A percentile compares a stretch with the other conserved stretches of the same genome.
These are phyloP conservation scores for Aspergillus sp. DNA, from an alignment of 2,329 filamentous ascomycete genomes.

Conservation along the genomic window DNA sequence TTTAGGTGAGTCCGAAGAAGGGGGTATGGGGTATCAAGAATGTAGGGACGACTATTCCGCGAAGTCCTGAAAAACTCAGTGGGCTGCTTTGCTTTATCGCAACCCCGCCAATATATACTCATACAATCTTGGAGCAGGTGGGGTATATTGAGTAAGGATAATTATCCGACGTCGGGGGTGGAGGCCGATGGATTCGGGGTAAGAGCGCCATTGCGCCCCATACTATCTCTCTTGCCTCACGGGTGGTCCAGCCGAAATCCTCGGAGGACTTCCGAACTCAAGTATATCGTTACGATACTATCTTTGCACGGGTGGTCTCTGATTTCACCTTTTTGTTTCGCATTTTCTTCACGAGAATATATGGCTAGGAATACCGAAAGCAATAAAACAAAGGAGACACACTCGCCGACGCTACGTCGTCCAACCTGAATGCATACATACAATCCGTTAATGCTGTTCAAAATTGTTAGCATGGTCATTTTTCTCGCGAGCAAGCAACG, in stretches of 20 bases:
- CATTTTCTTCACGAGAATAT: background rate
- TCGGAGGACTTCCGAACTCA: background rate
- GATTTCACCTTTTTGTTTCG: background rate
- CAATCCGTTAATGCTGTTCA: slow-evolving; percentile 20
- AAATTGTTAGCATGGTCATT: background rate
- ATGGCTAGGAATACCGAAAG: background rate
- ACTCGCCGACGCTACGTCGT: background rate
- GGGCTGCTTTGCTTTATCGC: background rate
- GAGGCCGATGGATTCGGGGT: slow-evolving; percentile 8
- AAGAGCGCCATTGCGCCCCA: background rate
- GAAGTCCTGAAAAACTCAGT: background rate
- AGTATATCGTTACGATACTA: background rate
- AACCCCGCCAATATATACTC: background rate
- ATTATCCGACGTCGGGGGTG: slow-evolving; percentile 16
- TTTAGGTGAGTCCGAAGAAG: background rate
- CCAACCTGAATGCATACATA: background rate
- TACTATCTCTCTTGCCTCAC: background rate
- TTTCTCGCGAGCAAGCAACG: slow-evolving; percentile 8
- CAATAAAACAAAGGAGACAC: background rate
- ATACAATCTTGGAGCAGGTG: background rate
- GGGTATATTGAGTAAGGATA: slow-evolving; percentile 6
- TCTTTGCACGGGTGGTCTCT: background rate
- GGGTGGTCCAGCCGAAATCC: slow-evolving; percentile 4
- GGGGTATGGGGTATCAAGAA: background rate
- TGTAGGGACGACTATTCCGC: background rate